These are phyloP conservation scores for Magnaporthales sp. DNA, from an alignment of 2,329 filamentous ascomycete species.

Conservation along the genomic window DNA sequence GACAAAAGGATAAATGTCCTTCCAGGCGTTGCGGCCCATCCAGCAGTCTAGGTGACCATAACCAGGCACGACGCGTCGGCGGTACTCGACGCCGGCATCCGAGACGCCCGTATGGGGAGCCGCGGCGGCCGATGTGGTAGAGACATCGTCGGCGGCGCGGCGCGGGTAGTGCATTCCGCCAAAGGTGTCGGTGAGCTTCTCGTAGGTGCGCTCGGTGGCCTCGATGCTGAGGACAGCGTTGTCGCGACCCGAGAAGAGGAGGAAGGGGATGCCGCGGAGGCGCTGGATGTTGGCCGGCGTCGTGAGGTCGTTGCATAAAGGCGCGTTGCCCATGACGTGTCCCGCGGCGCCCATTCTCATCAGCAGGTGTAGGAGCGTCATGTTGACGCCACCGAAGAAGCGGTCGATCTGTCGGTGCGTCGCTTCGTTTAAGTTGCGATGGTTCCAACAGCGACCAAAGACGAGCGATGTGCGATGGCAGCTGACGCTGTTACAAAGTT, in stretches of 20 bases:
- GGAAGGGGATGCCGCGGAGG: constrained; percentile 43
- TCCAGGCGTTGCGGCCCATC: constrained; percentile 52
- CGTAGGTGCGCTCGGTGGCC: constrained; percentile 44
- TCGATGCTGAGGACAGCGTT: constrained; percentile 47
- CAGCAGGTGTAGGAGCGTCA: constrained; percentile 46
- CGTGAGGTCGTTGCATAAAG: constrained; percentile 30
- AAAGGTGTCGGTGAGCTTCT: constrained; percentile 42
- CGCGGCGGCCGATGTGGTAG: background rate
- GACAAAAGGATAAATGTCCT: constrained; percentile 50
- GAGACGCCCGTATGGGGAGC: background rate
- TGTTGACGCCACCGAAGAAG: constrained; percentile 55
- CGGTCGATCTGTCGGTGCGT: constrained; percentile 54
- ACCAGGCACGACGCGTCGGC: constrained; percentile 41
- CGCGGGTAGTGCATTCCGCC: constrained; percentile 20
- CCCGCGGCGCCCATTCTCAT: constrained; percentile 46
- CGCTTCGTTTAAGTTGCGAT: constrained; percentile 55
- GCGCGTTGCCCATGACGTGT: constrained; percentile 42
- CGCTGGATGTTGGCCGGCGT: constrained; percentile 39
- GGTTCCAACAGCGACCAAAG: constrained; percentile 58
- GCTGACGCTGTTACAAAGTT: constrained; percentile 52
- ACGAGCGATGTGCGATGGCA: constrained; percentile 53
- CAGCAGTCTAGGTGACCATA: constrained; percentile 55
- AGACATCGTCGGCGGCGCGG: constrained; percentile 10
- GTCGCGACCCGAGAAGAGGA: constrained; percentile 46
- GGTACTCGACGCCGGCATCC: constrained; percentile 30